phyloP scores from a whole-genome alignment of 1,139 yeast species.

The Casaregolazyma suthepensis region DNA sequence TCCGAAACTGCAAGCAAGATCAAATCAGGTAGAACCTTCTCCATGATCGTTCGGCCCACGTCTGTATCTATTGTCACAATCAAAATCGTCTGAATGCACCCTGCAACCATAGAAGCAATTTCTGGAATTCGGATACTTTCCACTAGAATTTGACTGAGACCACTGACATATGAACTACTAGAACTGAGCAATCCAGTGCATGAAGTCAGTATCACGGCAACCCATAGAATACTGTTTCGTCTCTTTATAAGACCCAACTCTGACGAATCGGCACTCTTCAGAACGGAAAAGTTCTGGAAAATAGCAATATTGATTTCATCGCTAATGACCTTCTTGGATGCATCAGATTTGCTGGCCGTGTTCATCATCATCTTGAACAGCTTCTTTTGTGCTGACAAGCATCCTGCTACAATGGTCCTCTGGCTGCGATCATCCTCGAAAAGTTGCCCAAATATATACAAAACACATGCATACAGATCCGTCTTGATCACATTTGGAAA shows the following conservation, averaged over 20 bases:
- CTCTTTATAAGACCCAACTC: constrained; percentile 36
- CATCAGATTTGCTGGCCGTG: constrained; percentile 20
- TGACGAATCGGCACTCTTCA: constrained; percentile 27
- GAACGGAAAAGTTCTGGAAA: constrained; percentile 20
- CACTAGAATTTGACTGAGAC: constrained; percentile 37
- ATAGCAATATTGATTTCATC: constrained; percentile 28
- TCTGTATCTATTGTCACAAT: constrained; percentile 34
- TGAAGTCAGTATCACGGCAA: constrained; percentile 54
- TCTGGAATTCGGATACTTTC: constrained; percentile 33
- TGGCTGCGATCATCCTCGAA: constrained; percentile 40
- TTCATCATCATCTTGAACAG: constrained; percentile 29
- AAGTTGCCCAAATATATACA: constrained; percentile 57
- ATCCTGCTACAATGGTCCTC: constrained; percentile 23
- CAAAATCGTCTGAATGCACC: constrained; percentile 53
- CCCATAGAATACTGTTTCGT: constrained; percentile 48
- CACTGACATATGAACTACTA: constrained; percentile 33
- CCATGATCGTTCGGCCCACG: constrained; percentile 27
- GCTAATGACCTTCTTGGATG: constrained; percentile 32
- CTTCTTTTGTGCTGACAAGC: constrained; percentile 29
- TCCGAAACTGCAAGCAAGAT: constrained; percentile 27
- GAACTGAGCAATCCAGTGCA: constrained; percentile 41
- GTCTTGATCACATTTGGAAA: constrained; percentile 63
- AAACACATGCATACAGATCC: constrained; percentile 65
- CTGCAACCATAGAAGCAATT: constrained; percentile 44
- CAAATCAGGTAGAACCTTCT: constrained; percentile 38